Percentiles rank a stretch among this genome's conserved stretches.
These are phyloP conservation scores for Termitomyces eurrhizus DNA, from an alignment of 768 basidiomycete genomes.

Conservation along the genomic window DNA sequence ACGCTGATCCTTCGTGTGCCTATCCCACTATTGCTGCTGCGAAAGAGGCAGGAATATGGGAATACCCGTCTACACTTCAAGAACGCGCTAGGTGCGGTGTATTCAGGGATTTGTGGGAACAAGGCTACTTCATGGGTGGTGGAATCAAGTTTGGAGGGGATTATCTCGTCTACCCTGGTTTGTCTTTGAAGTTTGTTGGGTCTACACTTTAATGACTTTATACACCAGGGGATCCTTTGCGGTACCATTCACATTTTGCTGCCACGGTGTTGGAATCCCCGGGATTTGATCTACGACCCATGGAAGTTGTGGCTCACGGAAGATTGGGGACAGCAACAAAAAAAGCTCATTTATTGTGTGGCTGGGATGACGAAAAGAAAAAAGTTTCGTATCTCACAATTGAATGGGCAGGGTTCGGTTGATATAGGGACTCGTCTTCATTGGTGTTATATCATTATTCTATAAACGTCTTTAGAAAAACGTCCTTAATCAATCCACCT, in stretches of 20 bases:
- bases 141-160: slow-evolving; percentile 96
- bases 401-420: slow-evolving; percentile 92
- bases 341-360: slow-evolving; percentile 89
- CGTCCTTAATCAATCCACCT: slow-evolving; percentile 44
- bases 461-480: background rate
- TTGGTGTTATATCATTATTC: slow-evolving; percentile 10
- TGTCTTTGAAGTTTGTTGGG: slow-evolving; percentile 15
- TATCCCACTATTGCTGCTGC: slow-evolving; percentile 61
- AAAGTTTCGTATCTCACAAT: slow-evolving; percentile 73
- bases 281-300: slow-evolving; percentile 59
- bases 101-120: slow-evolving; percentile 76
- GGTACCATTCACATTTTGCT: slow-evolving; percentile 96
- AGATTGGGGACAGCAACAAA: slow-evolving; percentile 95
- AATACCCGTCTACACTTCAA: slow-evolving; percentile 58
- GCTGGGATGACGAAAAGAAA: slow-evolving; percentile 73
- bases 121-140: slow-evolving; percentile 83
- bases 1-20: slow-evolving; percentile 28
- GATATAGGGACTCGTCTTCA: background rate
- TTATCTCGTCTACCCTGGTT: slow-evolving; percentile 94
- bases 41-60: slow-evolving; percentile 68
- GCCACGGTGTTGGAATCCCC: slow-evolving; percentile 75
- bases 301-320: slow-evolving; percentile 96
- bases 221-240: slow-evolving; percentile 77
- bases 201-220: background rate
- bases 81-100: slow-evolving; percentile 78